Evolutionary conservation across 495 filamentous ascomycete genomes (phyloP).

Genomic region (Aspergillus taichungensis): DNA sequence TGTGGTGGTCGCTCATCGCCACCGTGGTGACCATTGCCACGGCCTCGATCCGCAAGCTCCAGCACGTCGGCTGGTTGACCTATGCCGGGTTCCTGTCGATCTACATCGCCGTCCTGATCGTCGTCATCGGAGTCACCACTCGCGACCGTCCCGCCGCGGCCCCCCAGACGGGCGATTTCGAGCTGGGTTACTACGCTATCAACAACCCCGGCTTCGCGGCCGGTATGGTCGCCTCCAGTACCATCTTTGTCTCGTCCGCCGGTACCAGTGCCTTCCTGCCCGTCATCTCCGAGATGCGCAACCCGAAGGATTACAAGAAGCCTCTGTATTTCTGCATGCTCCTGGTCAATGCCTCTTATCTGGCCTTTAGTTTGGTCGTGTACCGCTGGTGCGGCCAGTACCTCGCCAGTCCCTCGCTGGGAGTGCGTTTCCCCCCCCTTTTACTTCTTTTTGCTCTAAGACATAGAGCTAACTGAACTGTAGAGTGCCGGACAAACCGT

Average conservation of each 20-base stretch:
- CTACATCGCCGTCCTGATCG: conserved; percentile 37
- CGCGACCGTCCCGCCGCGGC: conserved; percentile 28
- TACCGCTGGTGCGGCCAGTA: conserved; percentile 59
- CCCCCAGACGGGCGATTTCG: conserved; percentile 20
- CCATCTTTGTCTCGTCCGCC: conserved; percentile 36
- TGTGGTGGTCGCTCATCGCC: conserved; percentile 26
- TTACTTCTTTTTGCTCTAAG: no score
- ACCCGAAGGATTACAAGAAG: conserved; percentile 52
- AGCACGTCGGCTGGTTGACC: conserved; percentile 32
- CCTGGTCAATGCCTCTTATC: conserved; percentile 54
- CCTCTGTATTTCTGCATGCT: conserved; percentile 51
- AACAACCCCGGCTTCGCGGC: conserved; percentile 19
- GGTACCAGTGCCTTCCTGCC: conserved; percentile 58
- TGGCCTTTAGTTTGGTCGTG: conserved; percentile 38
- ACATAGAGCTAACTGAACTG: not conserved
- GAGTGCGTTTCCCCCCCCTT: conserved; percentile 8
- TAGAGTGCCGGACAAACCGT: conserved; percentile 47
- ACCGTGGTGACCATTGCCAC: conserved; percentile 58
- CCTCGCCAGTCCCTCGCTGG: conserved; percentile 60
- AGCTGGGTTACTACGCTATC: conserved; percentile 38
- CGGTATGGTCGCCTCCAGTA: conserved; percentile 26
- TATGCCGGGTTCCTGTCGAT: conserved; percentile 33
- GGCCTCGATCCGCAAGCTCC: conserved; percentile 25
- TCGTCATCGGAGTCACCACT: conserved; percentile 35
- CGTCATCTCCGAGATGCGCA: conserved; percentile 67